Base-by-base conservation (phyloP, 2,329 filamentous ascomycete species). In the Dactylonectria estremocensis region DNA sequence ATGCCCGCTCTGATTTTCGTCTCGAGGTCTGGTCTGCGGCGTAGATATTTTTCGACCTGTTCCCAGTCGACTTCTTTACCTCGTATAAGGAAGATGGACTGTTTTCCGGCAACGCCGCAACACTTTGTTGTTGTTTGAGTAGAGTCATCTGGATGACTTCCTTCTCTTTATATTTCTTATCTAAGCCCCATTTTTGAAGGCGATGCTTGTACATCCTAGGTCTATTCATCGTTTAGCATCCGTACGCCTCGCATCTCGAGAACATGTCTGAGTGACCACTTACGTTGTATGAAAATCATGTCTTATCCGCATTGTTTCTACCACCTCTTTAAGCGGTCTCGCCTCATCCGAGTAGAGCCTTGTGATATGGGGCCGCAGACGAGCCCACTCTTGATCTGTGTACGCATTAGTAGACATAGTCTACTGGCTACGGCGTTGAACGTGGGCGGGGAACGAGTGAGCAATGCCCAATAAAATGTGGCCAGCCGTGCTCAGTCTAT, bases 141-240 rank as follows among this genome's bases (percentile, higher is more conserved):
- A 56, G 53, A 45, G 33, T 24, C 33, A 56, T 56, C 35, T 56
- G 53, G 7, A 56, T 28, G 7, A 56, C 53, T 28, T 56, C 53
- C 33, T 40, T 56, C 20, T 56, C 53, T 7, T 40, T 56, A 13
- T n/a, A 56, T 9, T 56, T 56, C 35, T 56, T 56, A 16, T 56
- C 33, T 7, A 56, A 56, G 10, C 53, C 33, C 53, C 53, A 56
- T 43, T 43, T 56, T 56, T 45, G 18, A 22, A 56, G 18, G 9
- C 53, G 35, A 13, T 56, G 35, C 33, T 56, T 56, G 5, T 56
- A 56, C 53, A 56, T 56, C 3, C 53, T 22, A 1, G 53, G 11
- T 24, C 53, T 56, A 28, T 43, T 43, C 5, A 16, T 56, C 8
- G 16, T 20, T 46, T 46, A 46, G 43, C 43, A 20, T 18, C 43